These are phyloP conservation scores for Microsporum canis DNA, from an alignment of 2,329 filamentous ascomycete genomes.

Conservation along the genomic window DNA sequence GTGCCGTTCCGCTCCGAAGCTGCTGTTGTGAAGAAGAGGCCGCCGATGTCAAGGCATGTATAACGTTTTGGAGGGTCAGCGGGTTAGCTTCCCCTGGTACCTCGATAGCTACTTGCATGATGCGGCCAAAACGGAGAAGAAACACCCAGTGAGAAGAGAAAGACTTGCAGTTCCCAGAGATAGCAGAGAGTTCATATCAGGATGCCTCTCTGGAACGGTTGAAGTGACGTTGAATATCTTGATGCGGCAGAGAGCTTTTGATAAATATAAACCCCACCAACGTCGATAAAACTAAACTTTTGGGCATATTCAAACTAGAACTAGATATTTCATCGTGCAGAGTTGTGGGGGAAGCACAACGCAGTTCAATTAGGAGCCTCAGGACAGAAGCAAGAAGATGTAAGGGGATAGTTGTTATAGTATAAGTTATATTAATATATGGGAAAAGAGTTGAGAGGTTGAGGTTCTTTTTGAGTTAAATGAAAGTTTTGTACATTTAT, in stretches of 20 bases:
- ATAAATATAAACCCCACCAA: slow-evolving; percentile 2
- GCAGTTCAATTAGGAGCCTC: background rate
- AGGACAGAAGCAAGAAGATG: background rate
- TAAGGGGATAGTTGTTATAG: background rate
- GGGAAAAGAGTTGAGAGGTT: background rate
- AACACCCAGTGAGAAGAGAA: background rate
- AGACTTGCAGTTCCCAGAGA: background rate
- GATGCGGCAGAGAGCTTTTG: background rate
- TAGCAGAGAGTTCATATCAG: background rate
- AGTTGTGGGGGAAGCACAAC: background rate
- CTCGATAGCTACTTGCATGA: slow-evolving; percentile 64
- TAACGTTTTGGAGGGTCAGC: slow-evolving; percentile 52
- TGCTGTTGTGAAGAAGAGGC: slow-evolving; percentile 54
- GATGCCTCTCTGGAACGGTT: background rate
- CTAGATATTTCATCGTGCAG: background rate
- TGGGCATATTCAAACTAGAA: background rate
- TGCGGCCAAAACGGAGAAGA: slow-evolving; percentile 7
- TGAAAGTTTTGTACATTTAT: background rate
- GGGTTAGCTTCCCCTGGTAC: slow-evolving; percentile 71
- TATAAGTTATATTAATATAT: no score
- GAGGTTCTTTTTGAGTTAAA: background rate
- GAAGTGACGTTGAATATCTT: background rate
- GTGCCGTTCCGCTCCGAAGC: slow-evolving; percentile 54
- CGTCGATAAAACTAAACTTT: slow-evolving; percentile 1
- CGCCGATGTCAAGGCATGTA: slow-evolving; percentile 52